Conservation (phyloP, 345 rosid species). For the Eutrema heterophyllum region DNA sequence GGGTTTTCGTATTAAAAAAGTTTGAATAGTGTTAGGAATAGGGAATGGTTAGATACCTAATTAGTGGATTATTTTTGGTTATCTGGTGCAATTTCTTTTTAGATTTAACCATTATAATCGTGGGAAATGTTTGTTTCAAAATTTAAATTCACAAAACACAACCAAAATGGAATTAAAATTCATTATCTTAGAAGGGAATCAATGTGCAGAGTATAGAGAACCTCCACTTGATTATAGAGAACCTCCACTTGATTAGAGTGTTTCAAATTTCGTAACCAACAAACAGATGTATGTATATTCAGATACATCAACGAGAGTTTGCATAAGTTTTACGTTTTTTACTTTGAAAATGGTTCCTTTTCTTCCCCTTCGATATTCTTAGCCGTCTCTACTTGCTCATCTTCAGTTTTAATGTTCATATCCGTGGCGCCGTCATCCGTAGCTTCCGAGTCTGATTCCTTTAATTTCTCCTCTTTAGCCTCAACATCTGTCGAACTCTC, state of each 20-base stretch:
- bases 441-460: constrained; percentile 16
- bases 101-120: too few species aligned
- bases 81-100: too few species aligned
- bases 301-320: constrained; percentile 12
- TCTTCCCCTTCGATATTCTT: constrained; percentile 10
- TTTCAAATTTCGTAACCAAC: not conserved
- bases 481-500: constrained; percentile 12
- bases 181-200: not conserved
- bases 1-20: too few species aligned
- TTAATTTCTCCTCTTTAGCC: constrained; percentile 24
- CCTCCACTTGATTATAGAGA: too few species aligned
- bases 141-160: too few species aligned
- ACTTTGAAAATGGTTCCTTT: constrained; percentile 2
- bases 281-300: not conserved
- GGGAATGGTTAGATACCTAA: too few species aligned
- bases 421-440: not conserved
- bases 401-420: constrained; percentile 17
- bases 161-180: too few species aligned
- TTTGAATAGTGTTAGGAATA: too few species aligned
- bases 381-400: constrained; percentile 4
- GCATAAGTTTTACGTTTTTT: not conserved
- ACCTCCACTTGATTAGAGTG: not conserved
- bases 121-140: too few species aligned
- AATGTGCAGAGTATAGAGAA: too few species aligned
- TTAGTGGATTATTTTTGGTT: too few species aligned